Conservation (phyloP, 1,139 yeast genomes). For the Pichia terricola region DNA sequence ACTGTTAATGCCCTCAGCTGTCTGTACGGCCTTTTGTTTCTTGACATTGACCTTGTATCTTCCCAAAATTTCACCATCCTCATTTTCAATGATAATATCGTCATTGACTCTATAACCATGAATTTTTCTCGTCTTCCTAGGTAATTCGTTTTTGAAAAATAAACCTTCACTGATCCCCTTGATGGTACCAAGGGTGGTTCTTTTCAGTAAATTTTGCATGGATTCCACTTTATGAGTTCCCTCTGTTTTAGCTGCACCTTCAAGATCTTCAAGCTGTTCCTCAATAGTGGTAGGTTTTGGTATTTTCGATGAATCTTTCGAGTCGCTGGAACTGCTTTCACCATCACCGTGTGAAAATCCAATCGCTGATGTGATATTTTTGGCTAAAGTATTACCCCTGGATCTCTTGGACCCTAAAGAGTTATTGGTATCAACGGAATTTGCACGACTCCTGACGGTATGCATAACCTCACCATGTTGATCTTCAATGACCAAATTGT, state of each 20-base stretch:
- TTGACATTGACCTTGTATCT: constrained; percentile 56
- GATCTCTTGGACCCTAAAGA: constrained; percentile 2
- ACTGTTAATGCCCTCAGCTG: constrained; percentile 3
- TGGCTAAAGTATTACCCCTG: constrained; percentile 8
- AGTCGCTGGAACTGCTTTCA: background rate
- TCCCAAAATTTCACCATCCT: constrained; percentile 83
- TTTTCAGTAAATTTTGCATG: background rate
- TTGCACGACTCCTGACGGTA: constrained; percentile 14
- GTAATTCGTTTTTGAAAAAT: constrained; percentile 7
- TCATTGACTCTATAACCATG: constrained; percentile 59
- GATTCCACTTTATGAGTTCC: background rate
- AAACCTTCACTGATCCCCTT: constrained; percentile 8
- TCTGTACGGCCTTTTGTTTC: constrained; percentile 12
- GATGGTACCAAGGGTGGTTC: constrained; percentile 4
- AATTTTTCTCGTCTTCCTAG: constrained; percentile 16
- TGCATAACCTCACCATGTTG: constrained; percentile 65
- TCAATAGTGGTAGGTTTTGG: background rate
- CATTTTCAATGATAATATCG: constrained; percentile 75
- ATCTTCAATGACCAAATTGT: constrained; percentile 65
- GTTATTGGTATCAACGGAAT: constrained; percentile 5
- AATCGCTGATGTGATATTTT: constrained; percentile 8
- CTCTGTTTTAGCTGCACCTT: background rate
- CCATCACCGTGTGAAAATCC: constrained; percentile 1
- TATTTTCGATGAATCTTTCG: background rate
- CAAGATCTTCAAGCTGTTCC: background rate